Conservation (phyloP, 495 filamentous ascomycete species). For the Annulohypoxylon maeteangense region DNA sequence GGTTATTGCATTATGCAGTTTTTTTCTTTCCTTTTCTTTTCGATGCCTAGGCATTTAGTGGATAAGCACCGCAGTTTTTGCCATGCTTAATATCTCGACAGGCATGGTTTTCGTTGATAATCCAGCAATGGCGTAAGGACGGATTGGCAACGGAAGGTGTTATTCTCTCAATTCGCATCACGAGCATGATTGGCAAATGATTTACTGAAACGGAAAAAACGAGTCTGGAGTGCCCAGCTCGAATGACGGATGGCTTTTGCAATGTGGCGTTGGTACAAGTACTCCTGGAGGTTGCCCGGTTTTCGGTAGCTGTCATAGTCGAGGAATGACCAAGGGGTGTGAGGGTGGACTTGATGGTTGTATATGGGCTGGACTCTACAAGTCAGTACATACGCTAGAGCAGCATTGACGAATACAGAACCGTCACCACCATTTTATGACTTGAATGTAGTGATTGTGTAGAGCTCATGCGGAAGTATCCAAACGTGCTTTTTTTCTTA, state of each 20-base stretch:
- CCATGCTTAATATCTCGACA: conserved; percentile 36
- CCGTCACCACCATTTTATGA: conserved; percentile 30
- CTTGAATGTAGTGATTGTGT: conserved; percentile 4
- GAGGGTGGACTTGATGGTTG: conserved; percentile 24
- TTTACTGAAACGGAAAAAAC: conserved; percentile 28
- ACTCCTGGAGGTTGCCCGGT: not conserved
- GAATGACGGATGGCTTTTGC: conserved; percentile 7
- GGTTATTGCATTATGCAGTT: conserved; percentile 39
- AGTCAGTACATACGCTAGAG: conserved; percentile 28
- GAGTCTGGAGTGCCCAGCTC: conserved; percentile 1
- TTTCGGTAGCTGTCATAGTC: not conserved
- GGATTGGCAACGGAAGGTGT: conserved; percentile 37
- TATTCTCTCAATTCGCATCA: conserved; percentile 45
- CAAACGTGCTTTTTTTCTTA: too few species aligned
- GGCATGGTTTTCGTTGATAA: conserved; percentile 43
- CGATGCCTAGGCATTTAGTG: conserved; percentile 41
- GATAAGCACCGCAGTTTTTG: conserved; percentile 43
- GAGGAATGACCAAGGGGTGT: not conserved
- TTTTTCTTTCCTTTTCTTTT: conserved; percentile 41
- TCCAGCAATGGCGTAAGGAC: conserved; percentile 46
- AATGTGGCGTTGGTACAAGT: conserved; percentile 16
- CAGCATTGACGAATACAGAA: conserved; percentile 20
- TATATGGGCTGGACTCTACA: conserved; percentile 20
- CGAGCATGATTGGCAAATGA: conserved; percentile 32
- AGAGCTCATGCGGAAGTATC: not conserved